These are phyloP conservation scores for Entomophthora muscae DNA, from an alignment of 371 early-diverging fungal genomes.

Conservation along the genomic window DNA sequence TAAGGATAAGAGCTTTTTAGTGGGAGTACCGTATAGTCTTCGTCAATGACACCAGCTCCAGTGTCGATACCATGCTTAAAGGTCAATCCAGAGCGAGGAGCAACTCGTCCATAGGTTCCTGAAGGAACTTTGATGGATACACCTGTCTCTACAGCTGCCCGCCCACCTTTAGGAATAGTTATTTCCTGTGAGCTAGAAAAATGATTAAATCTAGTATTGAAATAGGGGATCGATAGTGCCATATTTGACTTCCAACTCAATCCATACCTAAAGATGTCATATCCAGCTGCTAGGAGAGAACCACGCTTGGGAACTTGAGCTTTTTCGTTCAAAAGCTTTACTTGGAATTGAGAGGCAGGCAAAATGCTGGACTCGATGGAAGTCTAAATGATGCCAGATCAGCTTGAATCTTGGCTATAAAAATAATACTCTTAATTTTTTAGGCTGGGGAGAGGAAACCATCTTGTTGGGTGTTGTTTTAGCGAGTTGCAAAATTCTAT, in stretches of 20 bases:
- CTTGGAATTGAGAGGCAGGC: constrained; percentile 10
- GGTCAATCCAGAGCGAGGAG: constrained; percentile 84
- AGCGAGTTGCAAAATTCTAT: no score
- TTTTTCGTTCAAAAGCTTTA: constrained; percentile 34
- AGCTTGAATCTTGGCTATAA: no score
- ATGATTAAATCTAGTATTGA: no score
- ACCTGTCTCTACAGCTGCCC: constrained; percentile 62
- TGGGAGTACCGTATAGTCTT: constrained; percentile 86
- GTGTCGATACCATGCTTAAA: constrained; percentile 82
- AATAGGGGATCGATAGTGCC: no score
- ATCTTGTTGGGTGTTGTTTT: no score
- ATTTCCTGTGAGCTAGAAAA: constrained; percentile 38
- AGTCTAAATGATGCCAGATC: no score
- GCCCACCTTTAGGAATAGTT: constrained; percentile 51
- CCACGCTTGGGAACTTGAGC: constrained; percentile 71
- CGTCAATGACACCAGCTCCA: constrained; percentile 94
- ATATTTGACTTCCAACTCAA: no score
- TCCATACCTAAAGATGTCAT: constrained; percentile 89
- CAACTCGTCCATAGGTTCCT: constrained; percentile 89
- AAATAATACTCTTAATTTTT: no score
- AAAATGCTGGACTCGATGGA: no score
- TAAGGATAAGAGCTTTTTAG: no score
- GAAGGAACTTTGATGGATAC: constrained; percentile 61
- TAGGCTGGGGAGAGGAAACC: no score
- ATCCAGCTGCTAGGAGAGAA: constrained; percentile 74